These are phyloP conservation scores for Fusarium nanum DNA, from an alignment of 2,329 filamentous ascomycete species.

Conservation along the genomic window DNA sequence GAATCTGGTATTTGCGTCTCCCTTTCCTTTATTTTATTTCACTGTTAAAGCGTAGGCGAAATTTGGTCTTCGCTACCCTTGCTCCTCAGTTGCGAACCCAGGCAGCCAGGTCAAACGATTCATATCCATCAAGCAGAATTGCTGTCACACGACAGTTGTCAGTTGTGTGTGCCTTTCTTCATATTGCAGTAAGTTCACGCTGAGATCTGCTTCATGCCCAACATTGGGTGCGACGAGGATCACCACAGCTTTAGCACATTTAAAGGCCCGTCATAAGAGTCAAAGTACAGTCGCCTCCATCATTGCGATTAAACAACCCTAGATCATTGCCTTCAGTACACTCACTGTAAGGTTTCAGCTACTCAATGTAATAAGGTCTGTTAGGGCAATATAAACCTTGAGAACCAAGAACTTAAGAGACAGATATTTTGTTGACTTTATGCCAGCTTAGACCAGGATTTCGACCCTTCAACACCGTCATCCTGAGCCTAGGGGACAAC, in stretches of 20 bases:
- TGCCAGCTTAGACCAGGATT: neutral
- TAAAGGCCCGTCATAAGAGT: neutral
- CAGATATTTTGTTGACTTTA: neutral
- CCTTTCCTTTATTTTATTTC: neutral
- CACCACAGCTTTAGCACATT: neutral
- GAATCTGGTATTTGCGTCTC: neutral
- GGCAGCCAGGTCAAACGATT: neutral
- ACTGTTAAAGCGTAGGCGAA: neutral
- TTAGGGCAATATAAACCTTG: neutral
- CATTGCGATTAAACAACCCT: neutral
- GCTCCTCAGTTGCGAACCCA: neutral
- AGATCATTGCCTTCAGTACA: neutral
- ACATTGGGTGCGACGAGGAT: neutral
- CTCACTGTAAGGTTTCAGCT: neutral
- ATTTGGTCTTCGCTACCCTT: neutral
- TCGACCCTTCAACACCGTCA: neutral
- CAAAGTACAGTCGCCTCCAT: neutral
- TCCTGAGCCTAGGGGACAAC: neutral
- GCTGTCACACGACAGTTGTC: neutral
- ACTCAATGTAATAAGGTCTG: neutral
- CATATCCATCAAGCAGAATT: neutral
- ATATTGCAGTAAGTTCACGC: neutral
- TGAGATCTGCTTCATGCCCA: neutral
- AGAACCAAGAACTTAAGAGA: neutral
- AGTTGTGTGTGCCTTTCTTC: too few species aligned